phyloP scores from a whole-genome alignment of 768 basidiomycete species.

The Cubamyces lactineus region DNA sequence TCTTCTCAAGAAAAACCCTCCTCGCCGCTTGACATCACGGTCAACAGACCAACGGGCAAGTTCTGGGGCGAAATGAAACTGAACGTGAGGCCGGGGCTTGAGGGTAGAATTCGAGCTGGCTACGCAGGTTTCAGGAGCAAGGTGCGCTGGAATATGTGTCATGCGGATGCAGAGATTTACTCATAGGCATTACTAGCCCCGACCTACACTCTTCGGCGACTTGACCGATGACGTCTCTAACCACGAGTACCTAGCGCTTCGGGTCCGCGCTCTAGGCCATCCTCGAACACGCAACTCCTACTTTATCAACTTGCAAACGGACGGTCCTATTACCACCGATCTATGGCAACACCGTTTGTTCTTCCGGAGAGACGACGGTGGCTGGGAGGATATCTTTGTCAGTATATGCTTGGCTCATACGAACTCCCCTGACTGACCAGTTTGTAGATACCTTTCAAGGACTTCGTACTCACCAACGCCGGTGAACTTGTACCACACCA shows the following conservation, averaged over 20 bases:
- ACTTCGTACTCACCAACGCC: conserved; percentile 73
- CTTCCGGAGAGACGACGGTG: conserved; percentile 63
- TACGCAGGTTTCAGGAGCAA: conserved; percentile 92
- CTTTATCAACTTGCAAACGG: conserved; percentile 92
- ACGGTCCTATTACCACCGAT: conserved; percentile 77
- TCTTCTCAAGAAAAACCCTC: conserved; percentile 30
- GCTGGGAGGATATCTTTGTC: conserved; percentile 85
- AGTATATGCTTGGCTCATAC: conserved; percentile 32
- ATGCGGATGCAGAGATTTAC: background rate
- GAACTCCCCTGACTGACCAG: conserved; percentile 11
- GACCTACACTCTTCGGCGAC: conserved; percentile 87
- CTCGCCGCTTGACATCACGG: conserved; percentile 20
- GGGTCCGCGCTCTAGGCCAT: conserved; percentile 77
- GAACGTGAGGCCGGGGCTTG: conserved; percentile 65
- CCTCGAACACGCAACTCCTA: conserved; percentile 80
- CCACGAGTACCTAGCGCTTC: conserved; percentile 80
- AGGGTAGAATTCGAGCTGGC: conserved; percentile 74
- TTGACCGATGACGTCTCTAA: conserved; percentile 81
- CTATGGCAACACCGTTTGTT: conserved; percentile 96
- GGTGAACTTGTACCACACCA: conserved; percentile 73
- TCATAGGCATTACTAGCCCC: conserved; percentile 44
- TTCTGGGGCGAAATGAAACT: conserved; percentile 85
- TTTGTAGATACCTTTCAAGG: conserved; percentile 76
- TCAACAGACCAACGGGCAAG: conserved; percentile 58
- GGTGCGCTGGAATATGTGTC: conserved; percentile 43